These are phyloP conservation scores for Saturnispora gosingensis DNA, from an alignment of 805 yeast species.

Conservation along the genomic window DNA sequence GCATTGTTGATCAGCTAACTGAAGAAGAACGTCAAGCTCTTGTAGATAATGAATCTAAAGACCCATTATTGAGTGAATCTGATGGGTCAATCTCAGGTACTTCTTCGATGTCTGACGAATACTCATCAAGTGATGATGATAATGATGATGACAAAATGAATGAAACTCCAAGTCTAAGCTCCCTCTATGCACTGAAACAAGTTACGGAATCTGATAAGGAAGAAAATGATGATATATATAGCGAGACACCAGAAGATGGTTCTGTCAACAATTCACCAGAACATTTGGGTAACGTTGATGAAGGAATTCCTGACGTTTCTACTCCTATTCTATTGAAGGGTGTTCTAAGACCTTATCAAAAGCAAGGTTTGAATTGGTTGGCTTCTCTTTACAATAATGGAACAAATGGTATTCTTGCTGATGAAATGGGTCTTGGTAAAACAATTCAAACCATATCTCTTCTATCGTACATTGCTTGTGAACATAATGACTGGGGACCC, in stretches of 20 bases:
- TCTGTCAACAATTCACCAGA: slow-evolving; percentile 32
- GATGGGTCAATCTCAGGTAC: slow-evolving; percentile 10
- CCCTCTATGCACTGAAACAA: slow-evolving; percentile 26
- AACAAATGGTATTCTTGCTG: slow-evolving; percentile 95
- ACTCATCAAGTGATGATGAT: slow-evolving; percentile 12
- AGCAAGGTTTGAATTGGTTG: slow-evolving; percentile 94
- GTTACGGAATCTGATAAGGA: slow-evolving; percentile 18
- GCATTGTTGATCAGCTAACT: slow-evolving; percentile 22
- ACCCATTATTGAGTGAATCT: slow-evolving; percentile 15
- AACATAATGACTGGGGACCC: slow-evolving; percentile 94
- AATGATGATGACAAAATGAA: slow-evolving; percentile 9
- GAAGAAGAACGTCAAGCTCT: slow-evolving; percentile 19
- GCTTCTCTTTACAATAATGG: slow-evolving; percentile 87
- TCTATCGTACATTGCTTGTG: slow-evolving; percentile 83
- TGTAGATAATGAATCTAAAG: slow-evolving; percentile 12
- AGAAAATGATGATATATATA: slow-evolving; percentile 31
- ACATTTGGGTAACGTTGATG: slow-evolving; percentile 18
- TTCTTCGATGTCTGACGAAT: slow-evolving; percentile 16
- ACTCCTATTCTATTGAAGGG: slow-evolving; percentile 73
- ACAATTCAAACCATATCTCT: slow-evolving; percentile 93
- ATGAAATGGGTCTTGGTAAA: slow-evolving; percentile 97
- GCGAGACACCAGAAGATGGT: slow-evolving; percentile 18
- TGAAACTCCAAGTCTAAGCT: slow-evolving; percentile 26
- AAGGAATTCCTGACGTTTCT: slow-evolving; percentile 61
- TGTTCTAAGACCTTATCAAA: slow-evolving; percentile 79